Base-by-base conservation (phyloP, 805 yeast genomes). In the Zygoascus bituminiphila region DNA sequence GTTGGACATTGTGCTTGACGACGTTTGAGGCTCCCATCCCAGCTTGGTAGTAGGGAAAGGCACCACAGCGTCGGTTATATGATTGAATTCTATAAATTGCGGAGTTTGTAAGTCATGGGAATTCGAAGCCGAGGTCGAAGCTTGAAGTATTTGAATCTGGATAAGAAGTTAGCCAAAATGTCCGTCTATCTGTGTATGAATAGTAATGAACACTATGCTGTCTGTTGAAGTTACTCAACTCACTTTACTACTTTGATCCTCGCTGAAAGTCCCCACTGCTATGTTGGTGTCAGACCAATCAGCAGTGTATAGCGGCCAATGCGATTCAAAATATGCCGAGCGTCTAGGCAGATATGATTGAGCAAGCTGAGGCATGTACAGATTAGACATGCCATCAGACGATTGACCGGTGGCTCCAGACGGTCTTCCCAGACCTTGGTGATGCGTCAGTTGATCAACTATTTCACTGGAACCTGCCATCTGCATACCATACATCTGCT, bases 201-300 rank as follows among this genome's bases (percentile, higher is more conserved):
- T n/a, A 26, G 12, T 26, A 9, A 26, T 26, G 14, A 9, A 26
- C 9, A 26, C 14, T 14, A 26, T 26, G 12, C 33, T 26, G 33
- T 26, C 12, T 10, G n/a, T n/a, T n/a, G n/a, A n/a, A n/a, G n/a
- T n/a, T 42, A 24, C 15, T 46, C 12, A n/a, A 47, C 50, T 35
- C 25, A 88, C 62, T 54, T 77, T 77, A 65, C 89, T 89, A 37
- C 73, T 69, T 23, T 79, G 69, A 45, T 87, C 95, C 62, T 89
- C 97, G 50, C 84, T 76, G 61, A 80, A 87, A 0, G 95, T 76
- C n/a, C 82, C 74, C n/a, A 83, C 61, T 0, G 87, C 93, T 6
- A 85, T 64, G 42, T 52, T 54, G n/a, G 67, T 54, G 21, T 54
- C 52, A 4, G 76, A 56, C 85, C 85, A 79, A 52, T 77, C 82